Base-by-base conservation (phyloP, 441 rosid genomes). In the Breynia disticha region DNA sequence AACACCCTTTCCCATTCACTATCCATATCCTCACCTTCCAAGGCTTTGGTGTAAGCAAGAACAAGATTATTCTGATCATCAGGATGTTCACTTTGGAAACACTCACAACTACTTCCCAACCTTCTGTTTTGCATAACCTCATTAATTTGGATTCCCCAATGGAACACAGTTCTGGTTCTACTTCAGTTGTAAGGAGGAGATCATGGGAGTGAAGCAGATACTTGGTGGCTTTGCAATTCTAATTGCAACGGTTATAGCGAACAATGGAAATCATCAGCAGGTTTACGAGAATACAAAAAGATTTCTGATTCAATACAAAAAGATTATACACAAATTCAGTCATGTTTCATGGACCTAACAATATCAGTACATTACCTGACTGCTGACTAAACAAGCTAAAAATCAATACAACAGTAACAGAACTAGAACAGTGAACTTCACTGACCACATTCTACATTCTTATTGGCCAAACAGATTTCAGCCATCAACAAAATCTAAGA, bases 21-120 rank as follows among this genome's bases (percentile, higher is more conserved):
- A 67, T 50, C 72, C 79, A 4, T 76, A 71, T 59, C 75, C 73
- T 12, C 78, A 70, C 61, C 75, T 70, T 12, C 76, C 67, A 46
- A 69, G 86, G 64, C 62, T 63, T 39, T 87, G 88, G 78, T 79
- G 83, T 77, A 84, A 81, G 67, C 90, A 84, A 57, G 96, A 81
- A 39, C 84, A 75, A 13, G 81, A 82, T 39, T 67, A 37, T 9
- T 13, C 71, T 22, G 79, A 67, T 17, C 39, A 51, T 49, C 76
- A 68, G 38, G 76, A 69, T 52, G 49, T 50, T 4, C 76, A 75
- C 19, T 12, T 67, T 41, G 80, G 78, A 19, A 67, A 48, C 60
- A 66, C 76, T 18, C 87, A 78, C 60, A 74, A 76, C 51, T 78
- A 72, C 67, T 70, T 72, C 20, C 20, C 82, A 72, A 61, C 71